These are phyloP conservation scores for Lipomyces chichibuensis DNA, from an alignment of 805 yeast genomes.

Conservation along the genomic window DNA sequence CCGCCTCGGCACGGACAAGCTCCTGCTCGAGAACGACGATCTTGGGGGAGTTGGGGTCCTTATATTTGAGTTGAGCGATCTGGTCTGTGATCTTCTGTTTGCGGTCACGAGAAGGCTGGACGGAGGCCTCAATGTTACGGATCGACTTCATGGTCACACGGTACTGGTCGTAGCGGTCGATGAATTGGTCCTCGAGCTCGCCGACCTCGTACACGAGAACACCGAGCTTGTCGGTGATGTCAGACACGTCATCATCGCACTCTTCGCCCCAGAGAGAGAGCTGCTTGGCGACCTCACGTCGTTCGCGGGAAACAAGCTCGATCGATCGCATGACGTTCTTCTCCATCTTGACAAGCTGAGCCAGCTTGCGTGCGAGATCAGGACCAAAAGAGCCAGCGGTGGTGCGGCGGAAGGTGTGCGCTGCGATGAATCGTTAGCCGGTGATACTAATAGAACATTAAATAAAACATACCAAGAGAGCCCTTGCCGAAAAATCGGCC, in stretches of 20 bases:
- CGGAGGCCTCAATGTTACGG: slow-evolving; percentile 96
- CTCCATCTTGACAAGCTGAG: slow-evolving; percentile 92
- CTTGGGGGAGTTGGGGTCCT: slow-evolving; percentile 97
- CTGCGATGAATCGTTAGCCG: slow-evolving; percentile 10
- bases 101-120: slow-evolving; percentile 97
- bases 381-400: slow-evolving; percentile 87
- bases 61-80: slow-evolving; percentile 96
- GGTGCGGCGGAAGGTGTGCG: slow-evolving; percentile 38
- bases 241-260: slow-evolving; percentile 95
- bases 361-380: slow-evolving; percentile 87
- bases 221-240: slow-evolving; percentile 96
- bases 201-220: slow-evolving; percentile 94
- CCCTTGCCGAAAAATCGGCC: slow-evolving; percentile 77
- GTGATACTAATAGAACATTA: background rate
- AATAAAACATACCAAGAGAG: slow-evolving; percentile 21
- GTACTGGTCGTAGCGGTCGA: slow-evolving; percentile 98
- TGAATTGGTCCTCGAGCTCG: slow-evolving; percentile 96
- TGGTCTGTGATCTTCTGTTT: slow-evolving; percentile 97
- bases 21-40: slow-evolving; percentile 95
- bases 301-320: slow-evolving; percentile 90
- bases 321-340: slow-evolving; percentile 92
- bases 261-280: slow-evolving; percentile 97
- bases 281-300: slow-evolving; percentile 96
- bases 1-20: slow-evolving; percentile 98
- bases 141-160: slow-evolving; percentile 91